Evolutionary conservation across 306 rosid species (phyloP), one percentile per base, ranked within the genome.

Genomic region (Astragalus glycyphyllos): DNA sequence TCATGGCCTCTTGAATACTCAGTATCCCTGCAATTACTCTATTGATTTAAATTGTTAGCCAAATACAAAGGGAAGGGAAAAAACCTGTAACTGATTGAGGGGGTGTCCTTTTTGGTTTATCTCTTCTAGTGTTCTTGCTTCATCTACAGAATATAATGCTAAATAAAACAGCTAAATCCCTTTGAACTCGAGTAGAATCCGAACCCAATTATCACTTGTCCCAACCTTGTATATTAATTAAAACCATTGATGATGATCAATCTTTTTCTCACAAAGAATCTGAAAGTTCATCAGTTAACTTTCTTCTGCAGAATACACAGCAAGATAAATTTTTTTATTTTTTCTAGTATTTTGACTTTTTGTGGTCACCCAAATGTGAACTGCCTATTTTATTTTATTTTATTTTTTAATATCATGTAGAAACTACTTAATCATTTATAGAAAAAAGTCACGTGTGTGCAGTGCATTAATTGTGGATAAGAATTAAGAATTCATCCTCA

Each of bases 371-470:
- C 53, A 12, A 29, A n/a, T 31, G 7, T 14, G 16, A 26, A 26
- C 31, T 26, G 31, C 31, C 4, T 20, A 42, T 6, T 65, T 44
- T 46, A 11, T 15, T 65, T 44, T 46, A 11, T 15, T 34, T 74
- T 55, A 12, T 44, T 69, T 17, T 54, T 53, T 78, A 20, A 20
- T 20, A 46, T 56, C 64, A 50, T 38, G 48, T 40, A 29, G 44
- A 72, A 57, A 29, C 64, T 32, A 57, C 38, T 78, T 65, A 5
- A 72, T 64, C 58, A 64, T 65, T 20, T 4, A 7, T 44, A 31
- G 16, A 31, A 17, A 68, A 54, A 64, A n/a, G 14, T 54, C 69
- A 77, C 56, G 56, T 56, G 70, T 34, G 70, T 23, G 23, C 23
- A 20, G 23, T 20, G 3, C 55, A 62, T 64, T 41, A 69, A 29